A percentile compares a stretch with the other conserved stretches of the same genome.
Conservation (phyloP, 257 asterid genomes). For the Linderniella brevidens region DNA sequence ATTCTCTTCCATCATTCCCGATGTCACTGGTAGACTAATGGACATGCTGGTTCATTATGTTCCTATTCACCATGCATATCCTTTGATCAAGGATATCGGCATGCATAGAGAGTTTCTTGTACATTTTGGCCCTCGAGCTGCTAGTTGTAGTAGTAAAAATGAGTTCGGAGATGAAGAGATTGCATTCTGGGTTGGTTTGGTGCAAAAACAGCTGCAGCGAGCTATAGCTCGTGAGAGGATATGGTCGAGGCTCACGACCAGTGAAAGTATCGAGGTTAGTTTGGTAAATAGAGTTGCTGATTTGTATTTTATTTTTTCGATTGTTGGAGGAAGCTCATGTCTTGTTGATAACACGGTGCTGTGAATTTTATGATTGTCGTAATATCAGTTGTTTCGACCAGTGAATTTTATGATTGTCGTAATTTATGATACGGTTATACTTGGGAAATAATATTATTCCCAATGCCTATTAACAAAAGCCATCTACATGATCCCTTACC, state of each 20-base stretch:
- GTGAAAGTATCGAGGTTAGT: conserved; percentile 91
- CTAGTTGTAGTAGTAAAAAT: conserved; percentile 36
- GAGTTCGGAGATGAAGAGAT: conserved; percentile 67
- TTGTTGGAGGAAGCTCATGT: too few relatives aligned
- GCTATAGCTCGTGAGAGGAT: conserved; percentile 93
- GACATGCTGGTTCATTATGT: conserved; percentile 70
- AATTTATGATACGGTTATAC: too few relatives aligned
- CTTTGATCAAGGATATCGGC: conserved; percentile 60
- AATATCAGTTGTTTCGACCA: too few relatives aligned
- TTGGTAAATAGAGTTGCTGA: neutral
- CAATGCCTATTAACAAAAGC: too few relatives aligned
- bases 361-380: too few relatives aligned
- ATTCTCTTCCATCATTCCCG: conserved; percentile 61
- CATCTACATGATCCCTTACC: too few relatives aligned
- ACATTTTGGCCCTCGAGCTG: conserved; percentile 95
- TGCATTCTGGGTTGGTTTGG: conserved; percentile 73
- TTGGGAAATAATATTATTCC: too few relatives aligned
- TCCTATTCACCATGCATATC: conserved; percentile 59
- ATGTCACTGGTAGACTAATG: conserved; percentile 76
- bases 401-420: too few relatives aligned
- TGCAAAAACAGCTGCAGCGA: conserved; percentile 70
- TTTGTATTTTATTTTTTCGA: too few relatives aligned
- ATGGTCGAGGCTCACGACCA: conserved; percentile 92
- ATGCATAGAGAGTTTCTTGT: conserved; percentile 74
- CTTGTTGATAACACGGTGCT: too few relatives aligned